These are phyloP conservation scores for Aureobasidium melanogenum DNA, from an alignment of 2,329 filamentous ascomycete species.

Conservation along the genomic window DNA sequence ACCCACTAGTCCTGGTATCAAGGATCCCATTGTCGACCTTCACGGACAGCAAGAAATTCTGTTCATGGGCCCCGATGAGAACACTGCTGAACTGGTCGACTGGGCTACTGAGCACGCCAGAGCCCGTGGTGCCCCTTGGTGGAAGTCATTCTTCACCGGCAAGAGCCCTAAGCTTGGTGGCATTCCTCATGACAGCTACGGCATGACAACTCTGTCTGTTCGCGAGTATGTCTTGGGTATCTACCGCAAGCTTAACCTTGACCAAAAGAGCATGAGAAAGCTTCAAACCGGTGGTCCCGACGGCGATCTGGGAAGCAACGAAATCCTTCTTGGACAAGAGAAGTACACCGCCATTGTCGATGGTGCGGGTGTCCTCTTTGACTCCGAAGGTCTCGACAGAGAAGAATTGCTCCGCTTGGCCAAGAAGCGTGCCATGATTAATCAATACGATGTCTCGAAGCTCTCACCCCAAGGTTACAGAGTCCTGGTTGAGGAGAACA, in stretches of 20 bases:
- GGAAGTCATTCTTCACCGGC: conserved; percentile 99
- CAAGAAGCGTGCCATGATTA: conserved; percentile 81
- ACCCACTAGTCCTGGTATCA: conserved; percentile 88
- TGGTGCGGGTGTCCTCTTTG: conserved; percentile 86
- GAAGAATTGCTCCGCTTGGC: conserved; percentile 77
- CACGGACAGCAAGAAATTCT: conserved; percentile 94
- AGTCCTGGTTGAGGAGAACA: conserved; percentile 83
- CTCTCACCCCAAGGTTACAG: conserved; percentile 84
- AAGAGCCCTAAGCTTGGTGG: conserved; percentile 94
- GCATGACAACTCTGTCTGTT: conserved; percentile 96
- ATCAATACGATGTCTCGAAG: conserved; percentile 74
- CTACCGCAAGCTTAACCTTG: conserved; percentile 89
- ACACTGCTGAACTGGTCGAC: conserved; percentile 92
- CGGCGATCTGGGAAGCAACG: conserved; percentile 93
- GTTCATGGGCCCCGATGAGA: conserved; percentile 98
- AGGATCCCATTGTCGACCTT: conserved; percentile 94
- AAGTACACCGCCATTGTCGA: conserved; percentile 96
- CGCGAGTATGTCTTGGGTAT: conserved; percentile 94
- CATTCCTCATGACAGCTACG: conserved; percentile 91
- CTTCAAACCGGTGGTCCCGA: conserved; percentile 97
- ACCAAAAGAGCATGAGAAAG: conserved; percentile 77
- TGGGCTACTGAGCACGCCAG: conserved; percentile 98
- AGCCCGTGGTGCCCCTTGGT: conserved; percentile 83
- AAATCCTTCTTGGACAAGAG: conserved; percentile 92
- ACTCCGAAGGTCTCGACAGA: conserved; percentile 80